Conservation (phyloP, 1,284 basidiomycete genomes). For the Xerocomus minutiporus region DNA sequence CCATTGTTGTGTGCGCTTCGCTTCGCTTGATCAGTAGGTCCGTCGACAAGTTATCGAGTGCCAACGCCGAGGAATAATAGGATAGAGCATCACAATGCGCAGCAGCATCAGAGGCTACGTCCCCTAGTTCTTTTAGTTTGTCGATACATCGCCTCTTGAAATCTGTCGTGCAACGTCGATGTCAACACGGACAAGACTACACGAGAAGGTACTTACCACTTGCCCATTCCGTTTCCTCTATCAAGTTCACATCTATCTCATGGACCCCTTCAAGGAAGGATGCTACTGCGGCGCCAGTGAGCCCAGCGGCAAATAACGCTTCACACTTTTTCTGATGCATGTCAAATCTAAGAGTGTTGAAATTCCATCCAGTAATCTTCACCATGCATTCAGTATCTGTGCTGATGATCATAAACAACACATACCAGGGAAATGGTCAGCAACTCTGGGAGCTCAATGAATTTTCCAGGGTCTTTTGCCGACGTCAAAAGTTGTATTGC, state of each 20-base stretch:
- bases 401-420: not conserved
- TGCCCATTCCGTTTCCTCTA: slow-evolving; percentile 7
- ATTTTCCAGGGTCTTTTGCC: slow-evolving; percentile 2
- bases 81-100: slow-evolving; percentile 10
- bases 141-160: slow-evolving; percentile 10
- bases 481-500: slow-evolving; percentile 12
- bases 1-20: not conserved
- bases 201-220: not conserved
- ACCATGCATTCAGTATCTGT: slow-evolving; percentile 1
- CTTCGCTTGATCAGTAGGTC: slow-evolving; percentile 14
- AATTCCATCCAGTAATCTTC: slow-evolving; percentile 21
- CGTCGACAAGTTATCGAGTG: slow-evolving; percentile 6
- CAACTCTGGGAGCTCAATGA: slow-evolving; percentile 8
- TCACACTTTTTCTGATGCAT: slow-evolving; percentile 12
- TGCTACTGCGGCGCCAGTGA: not conserved
- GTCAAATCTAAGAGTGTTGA: slow-evolving; percentile 8
- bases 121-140: slow-evolving; percentile 11
- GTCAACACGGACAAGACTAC: not conserved
- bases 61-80: slow-evolving; percentile 10
- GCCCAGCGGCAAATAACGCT: slow-evolving; percentile 12
- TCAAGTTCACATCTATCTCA: not conserved
- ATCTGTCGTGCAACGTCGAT: slow-evolving; percentile 1
- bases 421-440: slow-evolving; percentile 20
- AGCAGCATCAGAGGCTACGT: slow-evolving; percentile 5
- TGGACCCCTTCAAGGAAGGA: slow-evolving; percentile 6